Conservation (phyloP, 2,329 filamentous ascomycete species). For the Cladosporium sp. region DNA sequence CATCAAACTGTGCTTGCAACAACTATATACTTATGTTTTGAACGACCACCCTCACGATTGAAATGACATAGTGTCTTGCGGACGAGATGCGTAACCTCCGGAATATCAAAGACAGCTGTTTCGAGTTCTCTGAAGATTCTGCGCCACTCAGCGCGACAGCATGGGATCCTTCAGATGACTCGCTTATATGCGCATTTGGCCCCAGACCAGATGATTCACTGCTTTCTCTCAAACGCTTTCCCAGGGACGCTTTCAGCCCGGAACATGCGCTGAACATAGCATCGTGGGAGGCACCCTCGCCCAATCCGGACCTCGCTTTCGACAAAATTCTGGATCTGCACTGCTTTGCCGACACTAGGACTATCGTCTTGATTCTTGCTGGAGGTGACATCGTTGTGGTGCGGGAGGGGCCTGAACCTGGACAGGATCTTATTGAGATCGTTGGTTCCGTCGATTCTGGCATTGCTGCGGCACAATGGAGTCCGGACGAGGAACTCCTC, state of each 20-base stretch:
- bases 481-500: conserved; percentile 89
- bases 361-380: conserved; percentile 79
- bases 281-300: conserved; percentile 85
- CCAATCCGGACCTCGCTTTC: conserved; percentile 70
- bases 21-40: conserved; percentile 3
- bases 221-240: conserved; percentile 69
- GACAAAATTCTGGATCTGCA: conserved; percentile 80
- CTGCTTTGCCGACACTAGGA: conserved; percentile 78
- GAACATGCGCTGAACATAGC: conserved; percentile 61
- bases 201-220: conserved; percentile 69
- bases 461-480: conserved; percentile 88
- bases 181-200: conserved; percentile 80
- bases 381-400: conserved; percentile 90
- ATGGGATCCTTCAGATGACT: conserved; percentile 81
- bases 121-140: conserved; percentile 57
- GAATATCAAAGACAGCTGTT: conserved; percentile 70
- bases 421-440: conserved; percentile 85
- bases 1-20: conserved; percentile 19
- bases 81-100: conserved; percentile 81
- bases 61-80: conserved; percentile 10
- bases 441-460: conserved; percentile 91
- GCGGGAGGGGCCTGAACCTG: conserved; percentile 66
- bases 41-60: not conserved
- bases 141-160: conserved; percentile 72
- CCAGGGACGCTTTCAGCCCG: conserved; percentile 44